Conservation (phyloP, 345 rosid species). For the Salix udensis region DNA sequence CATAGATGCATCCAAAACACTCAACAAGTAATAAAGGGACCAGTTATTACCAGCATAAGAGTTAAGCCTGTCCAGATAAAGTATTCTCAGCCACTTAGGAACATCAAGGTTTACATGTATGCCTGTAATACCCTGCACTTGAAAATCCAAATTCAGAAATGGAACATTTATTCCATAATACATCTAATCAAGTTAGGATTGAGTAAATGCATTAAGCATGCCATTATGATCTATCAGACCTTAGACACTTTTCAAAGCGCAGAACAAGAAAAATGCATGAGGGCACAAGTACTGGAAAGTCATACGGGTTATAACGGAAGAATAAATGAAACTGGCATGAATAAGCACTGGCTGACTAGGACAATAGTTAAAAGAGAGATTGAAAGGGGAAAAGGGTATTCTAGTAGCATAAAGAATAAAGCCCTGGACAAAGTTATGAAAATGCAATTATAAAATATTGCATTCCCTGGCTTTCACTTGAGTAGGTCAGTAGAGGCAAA, state of each 20-base stretch:
- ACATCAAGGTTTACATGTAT: constrained; percentile 66
- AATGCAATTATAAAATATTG: background rate
- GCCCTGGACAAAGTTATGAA: background rate
- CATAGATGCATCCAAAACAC: background rate
- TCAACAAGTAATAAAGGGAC: background rate
- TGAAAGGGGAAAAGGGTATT: too few relatives aligned
- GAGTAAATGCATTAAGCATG: background rate
- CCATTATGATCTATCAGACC: background rate
- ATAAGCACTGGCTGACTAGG: too few relatives aligned
- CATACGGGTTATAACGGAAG: too few relatives aligned
- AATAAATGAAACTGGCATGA: too few relatives aligned
- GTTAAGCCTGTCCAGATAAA: constrained; percentile 70
- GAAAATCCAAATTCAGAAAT: constrained; percentile 30
- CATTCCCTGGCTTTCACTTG: background rate
- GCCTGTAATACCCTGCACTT: constrained; percentile 74
- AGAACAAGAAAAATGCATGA: background rate
- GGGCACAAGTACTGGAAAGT: background rate
- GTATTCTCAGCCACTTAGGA: constrained; percentile 68
- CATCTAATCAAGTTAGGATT: constrained; percentile 6
- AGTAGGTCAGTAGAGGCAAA: background rate
- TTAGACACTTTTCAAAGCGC: background rate
- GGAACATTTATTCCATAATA: constrained; percentile 8
- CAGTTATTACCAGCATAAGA: constrained; percentile 60
- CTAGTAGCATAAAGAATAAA: too few relatives aligned
- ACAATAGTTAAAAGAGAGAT: too few relatives aligned